Base-by-base conservation (phyloP, 345 rosid genomes). In the Geranium brycei region DNA sequence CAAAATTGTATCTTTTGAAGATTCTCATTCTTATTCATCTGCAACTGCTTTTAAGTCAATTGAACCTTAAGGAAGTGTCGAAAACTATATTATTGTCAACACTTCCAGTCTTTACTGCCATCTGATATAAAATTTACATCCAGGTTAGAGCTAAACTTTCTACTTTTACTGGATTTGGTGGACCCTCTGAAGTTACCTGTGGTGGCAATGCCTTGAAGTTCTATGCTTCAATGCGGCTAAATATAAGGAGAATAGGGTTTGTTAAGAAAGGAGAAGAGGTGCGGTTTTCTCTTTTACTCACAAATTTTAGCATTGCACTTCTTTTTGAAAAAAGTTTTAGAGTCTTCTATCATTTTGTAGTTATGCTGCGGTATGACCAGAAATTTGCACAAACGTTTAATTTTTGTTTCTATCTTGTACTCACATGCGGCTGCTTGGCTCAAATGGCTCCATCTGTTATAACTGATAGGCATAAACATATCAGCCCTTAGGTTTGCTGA, bases 191-290 rank as follows among this genome's bases (percentile, higher is more conserved):
- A 82, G 97, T 95, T 69, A 95, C 99, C 0, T 95, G 97, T 64
- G 99, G 99, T 31, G 96, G 99, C 63, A 95, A 95, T 82, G 99
- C 99, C 68, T 70, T 95, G 72, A 95, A 95, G 82, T 91, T 95
- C 70, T 91, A 95, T 77, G 95, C 99, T 76, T 95, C 97, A 13
- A 85, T 91, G 76, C 95, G 97, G 66, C 75, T 91, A 61, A 84
- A 83, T 75, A 79, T 95, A 41, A 78, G 67, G 76, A 87, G 88
- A 79, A 78, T 68, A 3, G 96, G 89, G 61, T 63, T 85, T 16
- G 35, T 95, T 72, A 95, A 95, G 85, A 91, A 84, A 74, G 91
- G 91, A 7, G 99, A 91, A 78, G 97, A 91, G 88, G 97, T 91
- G 75, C 59, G 64, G 7, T 35, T 60, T 66, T 31, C 67, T 47